Percentiles rank a stretch among this genome's conserved stretches.
phyloP scores from a whole-genome alignment of 2,329 filamentous ascomycete species.

The Bimuria novae-zelandiae region DNA sequence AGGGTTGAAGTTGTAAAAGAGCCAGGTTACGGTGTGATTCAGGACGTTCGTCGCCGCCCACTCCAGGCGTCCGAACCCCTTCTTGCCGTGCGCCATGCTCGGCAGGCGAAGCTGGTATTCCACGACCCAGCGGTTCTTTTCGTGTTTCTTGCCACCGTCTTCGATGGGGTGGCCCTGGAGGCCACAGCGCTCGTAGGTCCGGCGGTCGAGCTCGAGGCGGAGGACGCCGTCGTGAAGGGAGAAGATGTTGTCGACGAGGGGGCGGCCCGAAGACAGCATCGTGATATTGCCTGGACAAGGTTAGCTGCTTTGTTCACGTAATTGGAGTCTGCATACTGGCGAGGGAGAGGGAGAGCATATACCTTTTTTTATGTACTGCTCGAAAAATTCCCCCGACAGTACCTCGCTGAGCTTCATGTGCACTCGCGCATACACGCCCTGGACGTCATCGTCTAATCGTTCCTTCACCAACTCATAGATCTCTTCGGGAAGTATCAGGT shows the following conservation, averaged over 20 bases:
- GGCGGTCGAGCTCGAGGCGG: constrained; percentile 76
- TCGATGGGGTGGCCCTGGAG: constrained; percentile 71
- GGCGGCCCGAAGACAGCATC: constrained; percentile 80
- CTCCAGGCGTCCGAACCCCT: constrained; percentile 75
- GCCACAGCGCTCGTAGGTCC: constrained; percentile 81
- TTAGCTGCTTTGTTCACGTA: neutral
- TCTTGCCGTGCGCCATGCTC: constrained; percentile 82
- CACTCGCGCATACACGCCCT: constrained; percentile 66
- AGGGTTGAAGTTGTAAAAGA: constrained; percentile 68
- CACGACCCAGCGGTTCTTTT: constrained; percentile 77
- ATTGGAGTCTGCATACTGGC: too few relatives aligned
- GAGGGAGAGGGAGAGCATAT: constrained; percentile 21
- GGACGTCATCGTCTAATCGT: constrained; percentile 49
- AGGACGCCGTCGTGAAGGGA: constrained; percentile 71
- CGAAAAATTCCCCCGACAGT: constrained; percentile 76
- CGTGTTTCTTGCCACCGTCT: constrained; percentile 63
- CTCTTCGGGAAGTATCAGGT: constrained; percentile 73
- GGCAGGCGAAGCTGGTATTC: constrained; percentile 74
- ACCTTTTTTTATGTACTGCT: constrained; percentile 82
- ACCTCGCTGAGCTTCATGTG: constrained; percentile 74
- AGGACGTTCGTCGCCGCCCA: constrained; percentile 82
- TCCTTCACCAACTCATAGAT: constrained; percentile 59
- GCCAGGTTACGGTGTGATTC: constrained; percentile 69
- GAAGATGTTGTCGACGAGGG: constrained; percentile 73
- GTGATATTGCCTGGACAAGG: constrained; percentile 67